Evolutionary conservation across 1,139 yeast genomes (phyloP).

Genomic region (Blastobotrys capitulatus): DNA sequence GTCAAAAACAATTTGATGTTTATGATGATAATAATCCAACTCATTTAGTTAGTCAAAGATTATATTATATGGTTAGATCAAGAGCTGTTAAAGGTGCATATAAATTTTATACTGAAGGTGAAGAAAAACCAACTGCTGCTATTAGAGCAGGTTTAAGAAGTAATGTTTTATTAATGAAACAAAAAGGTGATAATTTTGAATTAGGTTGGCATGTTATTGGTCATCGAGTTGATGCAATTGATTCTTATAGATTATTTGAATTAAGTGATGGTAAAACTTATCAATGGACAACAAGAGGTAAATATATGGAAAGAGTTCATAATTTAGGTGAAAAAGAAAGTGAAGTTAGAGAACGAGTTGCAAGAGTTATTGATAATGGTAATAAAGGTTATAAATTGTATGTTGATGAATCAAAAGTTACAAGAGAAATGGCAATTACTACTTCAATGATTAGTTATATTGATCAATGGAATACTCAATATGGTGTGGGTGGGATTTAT

Average conservation of each 20-base stretch:
- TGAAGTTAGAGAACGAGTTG: slow-evolving; percentile 57
- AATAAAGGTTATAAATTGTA: slow-evolving; percentile 47
- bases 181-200: slow-evolving; percentile 46
- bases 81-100: slow-evolving; percentile 63
- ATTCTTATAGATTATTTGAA: slow-evolving; percentile 52
- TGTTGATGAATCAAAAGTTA: slow-evolving; percentile 49
- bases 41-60: slow-evolving; percentile 31
- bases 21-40: slow-evolving; percentile 40
- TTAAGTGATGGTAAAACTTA: slow-evolving; percentile 54
- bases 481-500: slow-evolving; percentile 58
- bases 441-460: slow-evolving; percentile 55
- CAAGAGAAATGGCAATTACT: slow-evolving; percentile 51
- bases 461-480: slow-evolving; percentile 61
- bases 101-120: slow-evolving; percentile 49
- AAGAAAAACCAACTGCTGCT: slow-evolving; percentile 53
- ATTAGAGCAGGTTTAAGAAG: slow-evolving; percentile 56
- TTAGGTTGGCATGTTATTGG: slow-evolving; percentile 60
- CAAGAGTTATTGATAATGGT: slow-evolving; percentile 44
- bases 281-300: slow-evolving; percentile 61
- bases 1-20: slow-evolving; percentile 52
- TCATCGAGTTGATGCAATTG: slow-evolving; percentile 58
- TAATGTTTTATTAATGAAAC: slow-evolving; percentile 47
- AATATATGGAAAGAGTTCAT: slow-evolving; percentile 49
- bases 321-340: slow-evolving; percentile 57
- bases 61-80: slow-evolving; percentile 52